Evolutionary conservation across 768 basidiomycete genomes (phyloP), one percentile per base, ranked within the genome.

Genomic region (Boletus tylopilopsis): DNA sequence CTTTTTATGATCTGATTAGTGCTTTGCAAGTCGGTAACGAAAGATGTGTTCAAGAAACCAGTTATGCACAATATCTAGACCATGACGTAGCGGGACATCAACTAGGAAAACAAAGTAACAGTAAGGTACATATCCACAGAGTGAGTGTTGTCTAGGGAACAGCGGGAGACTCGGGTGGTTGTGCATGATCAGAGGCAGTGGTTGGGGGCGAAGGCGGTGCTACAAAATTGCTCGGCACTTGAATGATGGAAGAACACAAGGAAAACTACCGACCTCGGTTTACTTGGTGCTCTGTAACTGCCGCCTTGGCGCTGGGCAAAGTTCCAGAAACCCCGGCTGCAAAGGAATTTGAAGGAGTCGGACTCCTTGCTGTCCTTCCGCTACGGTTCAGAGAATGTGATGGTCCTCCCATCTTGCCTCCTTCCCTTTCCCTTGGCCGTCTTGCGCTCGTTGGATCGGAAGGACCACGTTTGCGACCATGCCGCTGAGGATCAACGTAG

Each of bases 1-100:
- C 40, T 37, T 51, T 57, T 60, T 61, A 67, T 48, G 57, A 67
- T 61, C 61, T 62, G 57, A 61, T 57, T 57, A 59, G 53, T 69
- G 61, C 61, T 67, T 64, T 65, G 61, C 53, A 30, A 58, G 46
- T 53, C 56, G 56, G 57, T 66, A 53, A 53, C 50, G 45, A 58
- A 56, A 53, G 25, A 59, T 43, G 33, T 61, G 53, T 47, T 53
- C 54, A 45, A 36, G 50, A 49, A 48, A 49, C 40, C 48, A 39
- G 44, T 49, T 38, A 48, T 50, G 42, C 53, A 52, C 48, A n/a
- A 46, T 38, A 37, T 29, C 16, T 35, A 16, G 13, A 36, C 10
- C 11, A 19, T 19, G 13, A 29, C 21, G 24, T 41, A 47, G 43
- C 23, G 25, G 56, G 22, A 42, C 16, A n/a, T 27, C 45, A 25